A percentile compares a stretch with the other conserved stretches of the same genome.
Conservation (phyloP, 2,329 filamentous ascomycete genomes). For the Lecanicillium sp. region DNA sequence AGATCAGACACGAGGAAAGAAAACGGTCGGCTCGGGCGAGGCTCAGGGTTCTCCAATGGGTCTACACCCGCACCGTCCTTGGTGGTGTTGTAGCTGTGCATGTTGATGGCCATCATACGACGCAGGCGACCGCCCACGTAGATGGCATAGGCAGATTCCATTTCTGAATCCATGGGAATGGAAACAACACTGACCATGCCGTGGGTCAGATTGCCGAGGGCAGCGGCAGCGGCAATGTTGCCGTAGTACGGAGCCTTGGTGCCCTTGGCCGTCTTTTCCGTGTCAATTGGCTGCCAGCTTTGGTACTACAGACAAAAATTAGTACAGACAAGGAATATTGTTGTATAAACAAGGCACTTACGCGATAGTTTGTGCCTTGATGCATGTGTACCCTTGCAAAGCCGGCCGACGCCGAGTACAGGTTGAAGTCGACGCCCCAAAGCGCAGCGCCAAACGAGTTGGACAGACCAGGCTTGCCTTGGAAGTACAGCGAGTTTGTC, state of each 20-base stretch:
- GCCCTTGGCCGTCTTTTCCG: slow-evolving; percentile 37
- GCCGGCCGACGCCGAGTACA: slow-evolving; percentile 46
- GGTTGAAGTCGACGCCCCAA: slow-evolving; percentile 55
- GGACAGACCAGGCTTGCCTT: slow-evolving; percentile 52
- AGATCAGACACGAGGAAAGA: slow-evolving; percentile 34
- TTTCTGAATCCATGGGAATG: slow-evolving; percentile 30
- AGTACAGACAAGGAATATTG: background rate
- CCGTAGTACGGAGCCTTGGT: slow-evolving; percentile 60
- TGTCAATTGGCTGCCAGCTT: slow-evolving; percentile 51
- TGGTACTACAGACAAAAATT: slow-evolving; percentile 34
- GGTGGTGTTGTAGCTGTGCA: slow-evolving; percentile 52
- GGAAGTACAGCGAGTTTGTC: slow-evolving; percentile 53
- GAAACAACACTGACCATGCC: slow-evolving; percentile 36
- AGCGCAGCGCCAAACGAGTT: slow-evolving; percentile 59
- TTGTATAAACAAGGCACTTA: slow-evolving; percentile 13
- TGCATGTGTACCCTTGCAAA: slow-evolving; percentile 56
- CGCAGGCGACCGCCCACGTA: slow-evolving; percentile 36
- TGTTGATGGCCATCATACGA: slow-evolving; percentile 47
- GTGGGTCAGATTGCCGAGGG: slow-evolving; percentile 35
- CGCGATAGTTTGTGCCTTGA: slow-evolving; percentile 52
- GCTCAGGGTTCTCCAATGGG: slow-evolving; percentile 15
- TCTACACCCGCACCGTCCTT: slow-evolving; percentile 25
- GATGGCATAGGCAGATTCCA: slow-evolving; percentile 47
- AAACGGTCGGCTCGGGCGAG: slow-evolving; percentile 20
- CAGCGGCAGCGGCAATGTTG: slow-evolving; percentile 48